phyloP scores from a whole-genome alignment of 2,329 filamentous ascomycete species.

The Aspergillus pseudotamarii region DNA sequence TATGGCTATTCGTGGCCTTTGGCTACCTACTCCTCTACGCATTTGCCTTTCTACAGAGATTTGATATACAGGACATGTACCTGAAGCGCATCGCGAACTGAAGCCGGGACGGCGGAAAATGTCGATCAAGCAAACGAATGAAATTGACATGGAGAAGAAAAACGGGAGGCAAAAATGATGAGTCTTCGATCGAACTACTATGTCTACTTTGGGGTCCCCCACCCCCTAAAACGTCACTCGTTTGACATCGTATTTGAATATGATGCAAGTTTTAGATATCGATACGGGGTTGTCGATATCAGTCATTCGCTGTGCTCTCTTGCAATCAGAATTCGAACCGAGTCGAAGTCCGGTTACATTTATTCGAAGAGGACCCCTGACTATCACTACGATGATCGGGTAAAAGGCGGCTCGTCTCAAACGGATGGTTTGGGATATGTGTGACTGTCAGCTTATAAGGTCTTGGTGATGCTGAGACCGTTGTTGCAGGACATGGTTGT shows the following conservation, averaged over 20 bases:
- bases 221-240: background rate
- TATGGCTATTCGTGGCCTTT: conserved; percentile 40
- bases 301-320: background rate
- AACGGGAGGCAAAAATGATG: background rate
- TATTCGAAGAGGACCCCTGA: too few species aligned
- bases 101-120: conserved; percentile 6
- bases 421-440: background rate
- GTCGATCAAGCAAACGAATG: background rate
- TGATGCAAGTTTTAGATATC: background rate
- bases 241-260: background rate
- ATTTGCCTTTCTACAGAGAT: conserved; percentile 31
- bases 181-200: background rate
- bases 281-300: background rate
- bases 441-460: background rate
- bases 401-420: background rate
- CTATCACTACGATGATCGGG: background rate
- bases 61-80: conserved; percentile 14
- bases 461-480: background rate
- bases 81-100: conserved; percentile 25
- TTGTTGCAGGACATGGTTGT: background rate
- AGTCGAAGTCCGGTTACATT: background rate
- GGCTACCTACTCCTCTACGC: conserved; percentile 40
- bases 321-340: background rate
- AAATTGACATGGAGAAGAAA: background rate
- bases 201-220: background rate